Conservation (phyloP, 202 grass and related monocot species). For the Schoenoplectus tabernaemontani region DNA sequence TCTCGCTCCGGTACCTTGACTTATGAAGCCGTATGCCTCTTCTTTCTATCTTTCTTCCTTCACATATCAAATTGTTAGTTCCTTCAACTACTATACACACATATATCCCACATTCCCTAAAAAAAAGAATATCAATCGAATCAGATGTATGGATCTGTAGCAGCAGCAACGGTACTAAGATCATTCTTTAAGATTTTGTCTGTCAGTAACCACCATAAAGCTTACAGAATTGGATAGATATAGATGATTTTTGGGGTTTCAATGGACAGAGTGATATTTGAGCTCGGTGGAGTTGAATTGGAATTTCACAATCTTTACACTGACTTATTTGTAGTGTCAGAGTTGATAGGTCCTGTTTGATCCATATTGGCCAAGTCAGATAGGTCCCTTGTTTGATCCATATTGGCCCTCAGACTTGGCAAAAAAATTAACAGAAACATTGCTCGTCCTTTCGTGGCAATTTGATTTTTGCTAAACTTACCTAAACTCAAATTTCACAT, state of each 20-base stretch:
- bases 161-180: neutral
- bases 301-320: too few relatives aligned
- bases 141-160: neutral
- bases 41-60: neutral
- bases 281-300: too few relatives aligned
- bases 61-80: neutral
- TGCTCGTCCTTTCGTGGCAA: neutral
- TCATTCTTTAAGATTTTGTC: neutral
- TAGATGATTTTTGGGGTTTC: neutral
- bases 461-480: neutral
- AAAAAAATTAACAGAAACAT: neutral
- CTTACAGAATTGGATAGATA: neutral
- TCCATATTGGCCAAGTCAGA: too few relatives aligned
- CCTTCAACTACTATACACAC: neutral
- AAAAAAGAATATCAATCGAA: neutral
- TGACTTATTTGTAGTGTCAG: neutral
- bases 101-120: neutral
- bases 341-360: too few relatives aligned
- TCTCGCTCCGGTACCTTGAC: conserved; percentile 99
- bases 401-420: neutral
- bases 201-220: neutral
- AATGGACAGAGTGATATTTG: too few relatives aligned
- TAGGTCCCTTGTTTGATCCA: neutral
- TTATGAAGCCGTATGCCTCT: conserved; percentile 80
- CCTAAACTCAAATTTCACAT: neutral